Evolutionary conservation across 176 grass and related monocot species (phyloP).

Genomic region (Aegilops speltoides): DNA sequence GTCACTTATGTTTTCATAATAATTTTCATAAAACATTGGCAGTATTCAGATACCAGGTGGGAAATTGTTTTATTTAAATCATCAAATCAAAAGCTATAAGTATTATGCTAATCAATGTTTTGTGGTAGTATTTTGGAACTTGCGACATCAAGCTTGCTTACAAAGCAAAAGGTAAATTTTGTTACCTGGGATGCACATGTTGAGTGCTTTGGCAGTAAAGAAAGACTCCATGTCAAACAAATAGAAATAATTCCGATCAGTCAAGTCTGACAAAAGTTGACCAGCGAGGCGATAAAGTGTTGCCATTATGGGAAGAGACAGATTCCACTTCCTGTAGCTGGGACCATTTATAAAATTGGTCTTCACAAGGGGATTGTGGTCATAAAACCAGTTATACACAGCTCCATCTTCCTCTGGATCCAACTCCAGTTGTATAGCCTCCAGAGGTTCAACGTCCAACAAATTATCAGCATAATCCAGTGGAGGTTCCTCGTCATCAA

Average conservation of each 20-base stretch:
- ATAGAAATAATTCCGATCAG: conserved; percentile 94
- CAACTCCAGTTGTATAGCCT: conserved; percentile 93
- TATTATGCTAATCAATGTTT: neutral
- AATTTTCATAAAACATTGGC: neutral
- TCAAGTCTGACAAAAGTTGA: conserved; percentile 91
- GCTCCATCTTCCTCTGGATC: conserved; percentile 94
- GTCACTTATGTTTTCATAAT: neutral
- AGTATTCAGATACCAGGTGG: neutral
- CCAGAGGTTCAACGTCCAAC: conserved; percentile 90
- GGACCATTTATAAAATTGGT: conserved; percentile 95
- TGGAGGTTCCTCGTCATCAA: conserved; percentile 98
- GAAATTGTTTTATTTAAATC: conserved; percentile 3
- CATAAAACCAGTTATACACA: conserved; percentile 96
- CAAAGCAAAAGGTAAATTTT: neutral
- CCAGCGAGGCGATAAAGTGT: conserved; percentile 92
- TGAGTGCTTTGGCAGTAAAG: conserved; percentile 95
- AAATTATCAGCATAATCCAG: conserved; percentile 98
- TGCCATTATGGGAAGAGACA: conserved; percentile 96
- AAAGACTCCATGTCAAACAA: conserved; percentile 98
- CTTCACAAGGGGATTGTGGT: conserved; percentile 97
- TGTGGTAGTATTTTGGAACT: neutral
- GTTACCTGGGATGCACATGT: conserved; percentile 99
- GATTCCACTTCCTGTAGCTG: conserved; percentile 94
- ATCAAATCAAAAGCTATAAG: neutral
- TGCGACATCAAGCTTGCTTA: neutral